phyloP scores from a whole-genome alignment of 345 rosid species.

The thale cress (Arabidopsis thaliana) region TAIR10.1 NC_003070.9:20266501-20267000 shows the following conservation, averaged over 20 bases:
- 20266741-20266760: conserved; percentile 67
- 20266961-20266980: conserved; percentile 53
- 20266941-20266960: conserved; percentile 69
- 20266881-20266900: conserved; percentile 56
- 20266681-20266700: conserved; percentile 82
- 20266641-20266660: conserved; percentile 51
- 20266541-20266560: conserved; percentile 54
- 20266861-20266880: conserved; percentile 57
- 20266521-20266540: conserved; percentile 65
- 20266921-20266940: conserved; percentile 76
- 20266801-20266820: conserved; percentile 67
- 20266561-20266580: conserved; percentile 71
- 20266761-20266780: conserved; percentile 72
- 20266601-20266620: conserved; percentile 53
- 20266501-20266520: conserved; percentile 74
- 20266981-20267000: conserved; percentile 54
- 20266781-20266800: conserved; percentile 63
- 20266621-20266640: conserved; percentile 54
- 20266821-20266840: conserved; percentile 54
- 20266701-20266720: conserved; percentile 89
- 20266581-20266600: conserved; percentile 84
- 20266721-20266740: conserved; percentile 81
- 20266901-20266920: conserved; percentile 79
- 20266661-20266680: conserved; percentile 69
- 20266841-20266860: conserved; percentile 55